Conservation (phyloP, 2,329 filamentous ascomycete species). For the Botryotinia convoluta region DNA sequence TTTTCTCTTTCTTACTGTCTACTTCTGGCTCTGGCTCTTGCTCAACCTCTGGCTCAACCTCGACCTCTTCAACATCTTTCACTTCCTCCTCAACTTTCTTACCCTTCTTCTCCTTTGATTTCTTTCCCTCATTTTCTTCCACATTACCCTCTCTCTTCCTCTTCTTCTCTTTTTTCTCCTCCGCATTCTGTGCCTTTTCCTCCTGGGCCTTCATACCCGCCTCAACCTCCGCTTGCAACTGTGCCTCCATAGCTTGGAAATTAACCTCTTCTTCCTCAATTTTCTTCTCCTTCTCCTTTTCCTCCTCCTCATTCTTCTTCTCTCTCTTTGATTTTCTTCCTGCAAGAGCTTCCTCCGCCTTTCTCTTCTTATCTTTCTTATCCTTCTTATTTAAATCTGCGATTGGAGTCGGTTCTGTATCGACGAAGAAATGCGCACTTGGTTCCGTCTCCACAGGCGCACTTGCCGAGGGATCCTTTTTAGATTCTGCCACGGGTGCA, state of each 20-base stretch:
- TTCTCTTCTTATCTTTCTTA: constrained; percentile 22
- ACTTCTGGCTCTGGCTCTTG: constrained; percentile 19
- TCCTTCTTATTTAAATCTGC: constrained; percentile 20
- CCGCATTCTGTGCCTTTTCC: constrained; percentile 20
- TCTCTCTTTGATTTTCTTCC: constrained; percentile 53
- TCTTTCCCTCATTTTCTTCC: constrained; percentile 19
- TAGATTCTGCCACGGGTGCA: constrained; percentile 1
- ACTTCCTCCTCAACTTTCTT: constrained; percentile 11
- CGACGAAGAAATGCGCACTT: constrained; percentile 32
- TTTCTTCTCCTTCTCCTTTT: constrained; percentile 54
- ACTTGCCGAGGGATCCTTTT: not conserved
- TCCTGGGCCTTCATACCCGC: constrained; percentile 25
- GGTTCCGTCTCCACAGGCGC: constrained; percentile 20
- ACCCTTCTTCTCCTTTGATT: constrained; percentile 21
- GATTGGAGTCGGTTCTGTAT: constrained; percentile 32
- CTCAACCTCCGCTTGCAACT: constrained; percentile 30
- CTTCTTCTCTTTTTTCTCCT: constrained; percentile 26
- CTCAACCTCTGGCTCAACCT: not conserved
- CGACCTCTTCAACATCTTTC: not conserved
- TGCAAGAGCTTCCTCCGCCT: not conserved
- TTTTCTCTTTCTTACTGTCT: constrained; percentile 13
- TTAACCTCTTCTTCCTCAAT: constrained; percentile 26
- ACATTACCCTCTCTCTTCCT: constrained; percentile 20
- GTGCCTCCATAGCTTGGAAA: constrained; percentile 28
- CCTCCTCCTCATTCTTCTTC: constrained; percentile 53